phyloP scores from a whole-genome alignment of 176 grass and related monocot species.

The Oropetium thomaeum region DNA sequence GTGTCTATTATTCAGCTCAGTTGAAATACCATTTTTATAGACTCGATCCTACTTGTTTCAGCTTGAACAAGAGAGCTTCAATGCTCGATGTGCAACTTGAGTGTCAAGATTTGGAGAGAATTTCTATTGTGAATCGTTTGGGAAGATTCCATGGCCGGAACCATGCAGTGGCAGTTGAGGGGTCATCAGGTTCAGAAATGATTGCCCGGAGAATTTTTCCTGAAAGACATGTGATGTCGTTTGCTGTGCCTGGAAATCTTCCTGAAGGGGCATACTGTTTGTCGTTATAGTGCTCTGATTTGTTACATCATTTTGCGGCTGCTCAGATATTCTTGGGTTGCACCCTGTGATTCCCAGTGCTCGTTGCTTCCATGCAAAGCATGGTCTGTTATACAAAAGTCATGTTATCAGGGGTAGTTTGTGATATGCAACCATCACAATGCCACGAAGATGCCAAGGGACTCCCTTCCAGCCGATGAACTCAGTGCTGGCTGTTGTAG shows the following conservation, averaged over 20 bases:
- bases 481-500: slow-evolving; percentile 39
- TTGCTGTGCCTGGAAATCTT: slow-evolving; percentile 70
- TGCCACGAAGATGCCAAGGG: slow-evolving; percentile 42
- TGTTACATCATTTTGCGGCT: slow-evolving; percentile 21
- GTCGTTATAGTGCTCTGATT: slow-evolving; percentile 61
- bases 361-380: slow-evolving; percentile 52
- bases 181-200: slow-evolving; percentile 46
- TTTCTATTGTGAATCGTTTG: slow-evolving; percentile 79
- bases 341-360: slow-evolving; percentile 31
- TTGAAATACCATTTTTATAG: background rate
- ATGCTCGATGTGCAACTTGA: slow-evolving; percentile 85
- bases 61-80: slow-evolving; percentile 77
- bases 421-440: slow-evolving; percentile 22
- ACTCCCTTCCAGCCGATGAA: slow-evolving; percentile 51
- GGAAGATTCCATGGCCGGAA: slow-evolving; percentile 86
- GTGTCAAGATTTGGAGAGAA: slow-evolving; percentile 92
- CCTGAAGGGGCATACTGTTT: slow-evolving; percentile 65
- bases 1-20: slow-evolving; percentile 1
- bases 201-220: slow-evolving; percentile 48
- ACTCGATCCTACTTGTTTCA: slow-evolving; percentile 37
- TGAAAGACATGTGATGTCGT: slow-evolving; percentile 69
- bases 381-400: slow-evolving; percentile 29
- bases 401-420: slow-evolving; percentile 28
- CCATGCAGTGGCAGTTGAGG: slow-evolving; percentile 48
- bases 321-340: background rate